Evolutionary conservation across 495 filamentous ascomycete species (phyloP).

Genomic region (Neurospora sublineolata): DNA sequence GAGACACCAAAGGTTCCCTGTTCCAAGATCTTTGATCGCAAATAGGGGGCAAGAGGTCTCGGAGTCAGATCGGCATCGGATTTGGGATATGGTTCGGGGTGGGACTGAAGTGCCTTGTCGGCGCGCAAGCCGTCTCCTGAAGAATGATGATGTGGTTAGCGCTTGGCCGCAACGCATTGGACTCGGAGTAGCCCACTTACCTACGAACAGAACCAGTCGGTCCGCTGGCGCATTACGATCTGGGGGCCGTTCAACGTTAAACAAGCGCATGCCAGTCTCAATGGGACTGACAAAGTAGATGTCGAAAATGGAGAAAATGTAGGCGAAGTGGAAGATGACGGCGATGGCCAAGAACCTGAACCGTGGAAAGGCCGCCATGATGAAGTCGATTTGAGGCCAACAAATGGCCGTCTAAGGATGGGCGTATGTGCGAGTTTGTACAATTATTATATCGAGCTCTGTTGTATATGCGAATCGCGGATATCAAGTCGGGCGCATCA

Average conservation of each 20-base stretch:
- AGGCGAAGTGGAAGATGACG: constrained; percentile 86
- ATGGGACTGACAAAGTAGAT: constrained; percentile 99
- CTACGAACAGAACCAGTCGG: constrained; percentile 87
- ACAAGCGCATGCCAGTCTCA: constrained; percentile 85
- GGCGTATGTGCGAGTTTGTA: background rate
- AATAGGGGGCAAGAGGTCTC: constrained; percentile 79
- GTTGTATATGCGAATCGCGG: background rate
- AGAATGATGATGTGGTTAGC: background rate
- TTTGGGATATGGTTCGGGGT: constrained; percentile 76
- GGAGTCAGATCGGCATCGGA: constrained; percentile 44
- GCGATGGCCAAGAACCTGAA: constrained; percentile 85
- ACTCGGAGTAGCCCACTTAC: constrained; percentile 37
- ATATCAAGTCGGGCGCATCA: constrained; percentile 2
- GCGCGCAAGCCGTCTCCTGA: constrained; percentile 85
- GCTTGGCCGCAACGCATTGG: background rate
- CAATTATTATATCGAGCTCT: background rate
- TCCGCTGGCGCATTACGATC: constrained; percentile 66
- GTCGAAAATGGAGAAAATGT: constrained; percentile 95
- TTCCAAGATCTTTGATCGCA: constrained; percentile 75
- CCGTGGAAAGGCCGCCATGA: constrained; percentile 72
- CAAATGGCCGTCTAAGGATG: constrained; percentile 5
- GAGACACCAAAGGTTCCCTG: constrained; percentile 98
- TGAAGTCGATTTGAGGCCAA: constrained; percentile 2
- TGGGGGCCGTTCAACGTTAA: constrained; percentile 51
- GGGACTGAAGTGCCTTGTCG: constrained; percentile 94